Base-by-base conservation (phyloP, 1,284 basidiomycete genomes). In the Megacollybia platyphylla region DNA sequence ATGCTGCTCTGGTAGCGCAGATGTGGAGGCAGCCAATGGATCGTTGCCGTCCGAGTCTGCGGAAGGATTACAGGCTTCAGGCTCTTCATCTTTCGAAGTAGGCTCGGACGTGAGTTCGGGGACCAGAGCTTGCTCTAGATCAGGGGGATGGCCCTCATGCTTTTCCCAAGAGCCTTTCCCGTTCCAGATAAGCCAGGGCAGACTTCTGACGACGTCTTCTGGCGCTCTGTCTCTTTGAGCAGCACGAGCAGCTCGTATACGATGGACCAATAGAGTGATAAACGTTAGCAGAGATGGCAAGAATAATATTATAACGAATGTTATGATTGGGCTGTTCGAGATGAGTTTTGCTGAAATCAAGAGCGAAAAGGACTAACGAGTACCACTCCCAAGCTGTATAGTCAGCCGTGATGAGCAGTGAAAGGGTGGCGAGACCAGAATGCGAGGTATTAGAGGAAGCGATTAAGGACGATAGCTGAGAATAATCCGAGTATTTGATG, bases 351-450 rank as follows among this genome's bases (percentile, higher is more conserved):
- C 41, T 46, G 49, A 39, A 15, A 48, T 42, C 24, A 36, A 41
- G 42, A 35, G 13, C 44, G 29, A 50, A 13, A 11, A 17, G 26
- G 39, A 72, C 83, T 54, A 52, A 86, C 82, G 82, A 87, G 54
- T 86, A 87, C 84, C 83, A 87, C 56, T 86, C 83, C 83, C 84
- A 86, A 34, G 78, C 73, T 17, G 80, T 81, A 52, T 79, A 82
- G 49, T 85, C 80, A 5, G 80, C 74, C n/a, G 73, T 81, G 50
- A 87, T 77, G 44, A 82, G 65, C n/a, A 87, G 61, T 1, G 82
- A 82, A 28, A 87, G 68, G 0, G 83, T 86, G 41, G 67, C 71
- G 39, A 87, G 55, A 31, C 81, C 83, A 29, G 73, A 73, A 52
- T 86, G 83, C 15, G 82, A 80, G 5, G 83, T 87, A 49, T 84